These are phyloP conservation scores for Wickerhamiella siamensis DNA, from an alignment of 805 yeast genomes.

Conservation along the genomic window DNA sequence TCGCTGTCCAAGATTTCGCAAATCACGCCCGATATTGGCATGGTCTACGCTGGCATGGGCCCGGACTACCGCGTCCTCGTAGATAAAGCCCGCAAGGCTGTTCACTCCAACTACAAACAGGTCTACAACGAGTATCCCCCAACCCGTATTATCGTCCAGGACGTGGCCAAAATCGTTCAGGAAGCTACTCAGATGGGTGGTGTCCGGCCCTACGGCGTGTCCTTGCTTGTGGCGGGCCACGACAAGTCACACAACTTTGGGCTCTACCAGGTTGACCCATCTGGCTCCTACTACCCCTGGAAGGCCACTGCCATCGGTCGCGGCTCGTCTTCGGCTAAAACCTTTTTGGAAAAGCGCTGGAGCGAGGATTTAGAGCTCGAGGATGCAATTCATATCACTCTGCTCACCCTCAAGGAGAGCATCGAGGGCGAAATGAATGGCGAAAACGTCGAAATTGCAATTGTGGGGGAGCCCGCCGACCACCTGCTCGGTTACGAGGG, in stretches of 20 bases:
- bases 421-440: constrained; percentile 98
- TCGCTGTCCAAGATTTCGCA: constrained; percentile 63
- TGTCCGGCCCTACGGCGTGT: constrained; percentile 97
- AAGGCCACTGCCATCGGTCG: constrained; percentile 98
- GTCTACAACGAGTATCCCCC: constrained; percentile 96
- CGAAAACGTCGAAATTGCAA: constrained; percentile 82
- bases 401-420: constrained; percentile 85
- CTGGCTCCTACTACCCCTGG: constrained; percentile 98
- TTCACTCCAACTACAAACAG: constrained; percentile 86
- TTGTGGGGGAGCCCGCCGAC: constrained; percentile 73
- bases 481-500: constrained; percentile 77
- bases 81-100: constrained; percentile 83
- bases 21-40: constrained; percentile 90
- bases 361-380: constrained; percentile 92
- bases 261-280: constrained; percentile 93
- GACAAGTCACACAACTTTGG: constrained; percentile 67
- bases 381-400: constrained; percentile 94
- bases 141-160: constrained; percentile 82
- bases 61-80: constrained; percentile 93
- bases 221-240: constrained; percentile 84
- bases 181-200: constrained; percentile 99
- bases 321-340: constrained; percentile 91
- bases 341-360: constrained; percentile 96
- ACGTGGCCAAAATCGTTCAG: constrained; percentile 92
- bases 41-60: constrained; percentile 97